Conservation (phyloP, 148 eudicot genomes). For the Camellia japonica region DNA sequence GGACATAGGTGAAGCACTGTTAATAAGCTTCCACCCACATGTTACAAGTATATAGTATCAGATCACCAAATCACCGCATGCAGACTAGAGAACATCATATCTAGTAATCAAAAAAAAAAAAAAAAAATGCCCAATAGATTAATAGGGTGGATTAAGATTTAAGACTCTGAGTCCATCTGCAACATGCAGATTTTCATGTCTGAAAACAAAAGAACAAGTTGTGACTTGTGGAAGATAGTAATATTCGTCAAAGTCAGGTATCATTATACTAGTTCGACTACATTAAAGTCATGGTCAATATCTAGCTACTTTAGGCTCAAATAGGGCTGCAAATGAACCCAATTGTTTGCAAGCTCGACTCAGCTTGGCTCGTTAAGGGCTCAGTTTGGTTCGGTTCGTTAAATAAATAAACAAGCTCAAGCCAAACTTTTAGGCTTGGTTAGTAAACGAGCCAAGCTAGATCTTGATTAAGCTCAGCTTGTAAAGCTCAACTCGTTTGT, state of each 20-base stretch:
- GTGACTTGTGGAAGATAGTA: background rate
- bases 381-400: too few species aligned
- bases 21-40: conserved; percentile 1
- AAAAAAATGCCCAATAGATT: background rate
- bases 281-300: background rate
- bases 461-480: too few species aligned
- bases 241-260: background rate
- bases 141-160: background rate
- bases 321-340: too few species aligned
- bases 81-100: background rate
- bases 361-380: too few species aligned
- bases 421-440: too few species aligned
- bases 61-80: background rate
- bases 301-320: background rate
- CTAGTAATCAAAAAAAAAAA: too few species aligned
- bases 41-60: background rate
- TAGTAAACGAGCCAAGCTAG: too few species aligned
- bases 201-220: background rate
- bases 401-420: too few species aligned
- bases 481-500: too few species aligned
- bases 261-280: background rate
- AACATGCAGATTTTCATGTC: background rate
- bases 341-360: too few species aligned
- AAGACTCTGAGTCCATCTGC: background rate
- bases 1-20: background rate